Percentiles rank a stretch among this genome's conserved stretches.
These are phyloP conservation scores for Amaranthus palmeri DNA, from an alignment of 148 eudicot species.

Conservation along the genomic window DNA sequence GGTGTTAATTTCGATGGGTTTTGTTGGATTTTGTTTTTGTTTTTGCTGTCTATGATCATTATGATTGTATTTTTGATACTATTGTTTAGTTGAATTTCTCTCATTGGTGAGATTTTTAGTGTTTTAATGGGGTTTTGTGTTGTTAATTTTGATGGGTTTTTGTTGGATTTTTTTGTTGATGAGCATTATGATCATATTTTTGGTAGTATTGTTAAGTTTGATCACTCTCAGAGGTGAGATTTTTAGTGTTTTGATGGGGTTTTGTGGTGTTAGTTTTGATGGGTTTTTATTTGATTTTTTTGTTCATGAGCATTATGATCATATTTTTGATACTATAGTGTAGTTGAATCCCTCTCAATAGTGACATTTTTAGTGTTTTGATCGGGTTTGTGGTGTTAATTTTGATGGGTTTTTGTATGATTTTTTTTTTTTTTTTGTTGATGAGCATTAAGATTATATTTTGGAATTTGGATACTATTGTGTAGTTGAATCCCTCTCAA, in stretches of 20 bases:
- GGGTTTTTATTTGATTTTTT: not conserved
- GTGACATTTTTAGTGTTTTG: conserved; percentile 16
- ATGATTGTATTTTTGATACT: no score
- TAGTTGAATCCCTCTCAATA: conserved; percentile 68
- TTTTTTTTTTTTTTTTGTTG: not conserved
- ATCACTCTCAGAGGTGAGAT: not conserved
- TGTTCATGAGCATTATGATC: conserved; percentile 66
- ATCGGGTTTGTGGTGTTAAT: not conserved
- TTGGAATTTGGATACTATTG: no score
- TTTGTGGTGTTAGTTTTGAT: not conserved
- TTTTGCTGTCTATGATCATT: not conserved
- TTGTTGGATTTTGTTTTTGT: not conserved
- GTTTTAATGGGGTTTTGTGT: not conserved
- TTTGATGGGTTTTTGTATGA: not conserved
- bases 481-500: not conserved
- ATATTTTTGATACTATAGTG: conserved; percentile 89
- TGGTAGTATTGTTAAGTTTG: not conserved
- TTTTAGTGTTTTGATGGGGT: not conserved
- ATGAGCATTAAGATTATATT: no score
- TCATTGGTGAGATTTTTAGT: not conserved
- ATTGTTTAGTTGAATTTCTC: not conserved
- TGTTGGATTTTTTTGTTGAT: not conserved
- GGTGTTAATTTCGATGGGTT: not conserved
- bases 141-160: not conserved
- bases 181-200: not conserved